These are phyloP conservation scores for Citrus cavaleriei DNA, from an alignment of 345 rosid genomes.

Conservation along the genomic window DNA sequence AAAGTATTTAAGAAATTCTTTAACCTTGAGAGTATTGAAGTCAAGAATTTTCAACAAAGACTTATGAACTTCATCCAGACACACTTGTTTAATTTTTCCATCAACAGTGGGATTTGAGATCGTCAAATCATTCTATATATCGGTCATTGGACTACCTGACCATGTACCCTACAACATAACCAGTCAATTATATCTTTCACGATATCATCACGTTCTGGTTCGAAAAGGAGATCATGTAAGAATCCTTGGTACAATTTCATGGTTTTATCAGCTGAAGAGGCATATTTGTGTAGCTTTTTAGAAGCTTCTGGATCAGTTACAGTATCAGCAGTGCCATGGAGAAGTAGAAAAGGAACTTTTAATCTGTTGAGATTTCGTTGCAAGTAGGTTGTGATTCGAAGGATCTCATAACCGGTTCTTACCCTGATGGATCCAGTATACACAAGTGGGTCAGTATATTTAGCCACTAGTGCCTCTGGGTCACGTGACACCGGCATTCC, in stretches of 20 bases:
- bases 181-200: conserved; percentile 63
- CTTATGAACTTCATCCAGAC: no score
- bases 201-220: conserved; percentile 72
- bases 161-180: conserved; percentile 52
- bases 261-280: conserved; percentile 69
- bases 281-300: conserved; percentile 55
- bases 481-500: conserved; percentile 90
- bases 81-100: no score
- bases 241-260: conserved; percentile 68
- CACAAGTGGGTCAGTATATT: conserved; percentile 89
- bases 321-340: conserved; percentile 80
- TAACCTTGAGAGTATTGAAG: no score
- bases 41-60: no score
- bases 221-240: conserved; percentile 84
- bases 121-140: neutral
- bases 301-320: conserved; percentile 85
- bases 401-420: conserved; percentile 89
- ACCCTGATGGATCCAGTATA: conserved; percentile 83
- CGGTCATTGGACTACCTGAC: neutral
- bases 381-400: conserved; percentile 63
- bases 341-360: conserved; percentile 70
- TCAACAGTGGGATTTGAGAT: no score
- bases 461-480: conserved; percentile 70
- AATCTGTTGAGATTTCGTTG: conserved; percentile 59
- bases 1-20: no score